Evolutionary conservation across 164 flowering plant genomes (phyloP), one percentile per base, ranked within the genome.

Genomic region (Echeveria elegans): DNA sequence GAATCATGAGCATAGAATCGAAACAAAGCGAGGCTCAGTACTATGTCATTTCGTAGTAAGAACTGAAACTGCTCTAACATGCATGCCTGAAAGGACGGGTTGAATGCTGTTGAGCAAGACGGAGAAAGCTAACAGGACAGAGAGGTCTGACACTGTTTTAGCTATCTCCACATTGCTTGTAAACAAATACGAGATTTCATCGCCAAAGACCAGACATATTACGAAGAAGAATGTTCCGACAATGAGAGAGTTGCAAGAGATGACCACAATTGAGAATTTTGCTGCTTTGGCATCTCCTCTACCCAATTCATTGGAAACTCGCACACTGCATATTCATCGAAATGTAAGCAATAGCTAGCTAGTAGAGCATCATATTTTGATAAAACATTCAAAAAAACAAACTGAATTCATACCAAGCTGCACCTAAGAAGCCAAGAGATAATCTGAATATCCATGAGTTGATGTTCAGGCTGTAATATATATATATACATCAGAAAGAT

Each of bases 301-400:
- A 72, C 89, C 87, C 6, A 85, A 82, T 70, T 83, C 85, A 67
- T 85, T 83, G 4, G 84, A 76, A 26, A 85, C 85, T 19, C 83
- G 58, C 32, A 81, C 83, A 43, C 88, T 85, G 47, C 47, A 43
- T 43, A 43, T 5, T 12, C 2, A 18, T 16, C 11, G 47, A 43
- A 34, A 43, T 43, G 18, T 43, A 11, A 16, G 18, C 47, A 43
- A 16, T 43, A 18, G 16, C 16, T 43, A 18, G 16, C 16, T 43
- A 12, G 47, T 16, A 43, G 2, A 9, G 15, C 47, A 7, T 43
- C 15, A 43, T 12, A 43, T 43, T 43, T 43, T 43, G 11, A 43
- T 43, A 43, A 43, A 43, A 18, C 3, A 43, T 34, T 34, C 7
- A 15, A 38, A 38, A 10, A 8, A 38, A 14, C 8, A 43, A 43